Base-by-base conservation (phyloP, 139 green algal genomes). In the Bryopsis sp. region DNA sequence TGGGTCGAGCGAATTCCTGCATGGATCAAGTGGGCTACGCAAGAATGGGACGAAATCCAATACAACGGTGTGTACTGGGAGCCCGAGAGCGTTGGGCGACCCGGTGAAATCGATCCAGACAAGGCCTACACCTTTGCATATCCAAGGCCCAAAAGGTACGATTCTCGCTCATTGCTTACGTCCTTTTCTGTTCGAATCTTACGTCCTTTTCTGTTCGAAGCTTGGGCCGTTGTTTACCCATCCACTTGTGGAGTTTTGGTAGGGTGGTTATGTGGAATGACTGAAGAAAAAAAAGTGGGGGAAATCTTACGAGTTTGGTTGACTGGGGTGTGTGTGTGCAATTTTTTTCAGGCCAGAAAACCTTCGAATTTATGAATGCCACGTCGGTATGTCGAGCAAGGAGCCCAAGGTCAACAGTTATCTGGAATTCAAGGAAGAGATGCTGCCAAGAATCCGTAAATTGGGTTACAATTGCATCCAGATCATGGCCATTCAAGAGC, bases 401-500 rank as follows among this genome's bases (percentile, higher is more conserved):
- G 86, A 90, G 78, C 75, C 78, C 19, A 81, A 87, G 70, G 76
- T 97, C 34, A 98, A 96, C 84, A 87, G 74, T 67, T 99, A 99
- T 83, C 31, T 83, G 3, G 94, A 97, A 75, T 99, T 99, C 83
- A 76, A 73, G 37, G 73, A 83, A 33, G 81, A 96, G 34, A 85
- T 98, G 80, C 81, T 99, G 59, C 94, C 94, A 15, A 90, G 94
- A 77, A 96, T 99, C 72, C 82, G 90, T 60, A 80, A 76, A 71
- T 64, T 87, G 36, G 94, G 94, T 29, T 99, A 99, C 87, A 99
- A 99, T 81, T 82, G 90, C n/a, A 93, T 99, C 74, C 94, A 99
- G 83, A 93, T 99, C 81, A 99, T 99, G 94, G 94, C 94, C 47
- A 84, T 99, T 64, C 93, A 98, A 81, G 93, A 97, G 77, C 93